Evolutionary conservation across 208 protist species (phyloP).

Genomic region (Wallacemonas sp.): DNA sequence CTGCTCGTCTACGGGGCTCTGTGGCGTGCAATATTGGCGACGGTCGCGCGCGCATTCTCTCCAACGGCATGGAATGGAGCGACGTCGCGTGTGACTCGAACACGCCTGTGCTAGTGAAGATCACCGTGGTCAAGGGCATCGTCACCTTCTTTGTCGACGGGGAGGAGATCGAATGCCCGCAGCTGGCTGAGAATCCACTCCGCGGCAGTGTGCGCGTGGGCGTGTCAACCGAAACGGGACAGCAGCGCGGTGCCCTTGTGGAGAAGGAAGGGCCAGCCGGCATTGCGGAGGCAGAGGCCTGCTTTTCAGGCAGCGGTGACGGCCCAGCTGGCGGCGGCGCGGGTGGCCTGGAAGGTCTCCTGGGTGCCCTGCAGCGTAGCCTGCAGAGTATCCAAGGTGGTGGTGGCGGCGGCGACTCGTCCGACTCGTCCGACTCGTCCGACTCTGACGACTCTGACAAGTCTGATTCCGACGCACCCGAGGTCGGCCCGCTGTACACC

Average conservation of each 20-base stretch:
- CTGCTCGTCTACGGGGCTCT: no score
- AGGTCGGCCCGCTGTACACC: no score
- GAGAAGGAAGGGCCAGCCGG: neutral
- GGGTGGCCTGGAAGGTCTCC: neutral
- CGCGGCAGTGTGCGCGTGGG: no score
- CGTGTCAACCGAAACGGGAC: neutral
- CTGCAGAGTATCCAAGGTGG: neutral
- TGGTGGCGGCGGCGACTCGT: neutral
- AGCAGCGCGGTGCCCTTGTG: neutral
- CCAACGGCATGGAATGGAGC: neutral
- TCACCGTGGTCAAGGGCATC: neutral
- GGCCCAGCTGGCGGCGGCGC: neutral
- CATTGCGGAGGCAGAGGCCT: neutral
- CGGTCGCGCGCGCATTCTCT: neutral
- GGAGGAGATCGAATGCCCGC: no score
- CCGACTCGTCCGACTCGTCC: no score
- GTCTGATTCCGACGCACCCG: neutral
- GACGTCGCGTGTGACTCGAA: neutral
- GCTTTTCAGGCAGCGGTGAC: neutral
- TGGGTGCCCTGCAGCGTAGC: neutral
- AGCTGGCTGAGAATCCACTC: no score
- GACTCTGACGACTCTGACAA: neutral
- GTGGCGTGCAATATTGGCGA: no score
- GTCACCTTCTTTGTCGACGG: no score
- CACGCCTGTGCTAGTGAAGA: neutral